Conservation (phyloP, 441 rosid species). For the Aleurites moluccanus region DNA sequence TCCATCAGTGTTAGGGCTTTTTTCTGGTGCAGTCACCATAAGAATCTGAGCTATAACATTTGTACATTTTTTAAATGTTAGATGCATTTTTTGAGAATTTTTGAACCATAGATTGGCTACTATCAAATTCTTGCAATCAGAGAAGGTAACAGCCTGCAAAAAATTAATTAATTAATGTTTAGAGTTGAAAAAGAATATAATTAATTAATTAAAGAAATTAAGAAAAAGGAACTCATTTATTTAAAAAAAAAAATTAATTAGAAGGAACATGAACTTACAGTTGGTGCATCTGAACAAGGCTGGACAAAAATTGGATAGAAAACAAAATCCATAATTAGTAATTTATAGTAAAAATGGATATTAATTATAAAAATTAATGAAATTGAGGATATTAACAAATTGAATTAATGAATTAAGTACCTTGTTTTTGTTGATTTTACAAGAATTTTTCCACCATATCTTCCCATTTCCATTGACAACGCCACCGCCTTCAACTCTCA, state of each 20-base stretch:
- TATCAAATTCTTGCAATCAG: conserved; percentile 46
- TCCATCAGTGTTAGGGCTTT: conserved; percentile 95
- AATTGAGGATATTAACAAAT: not conserved
- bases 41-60: conserved; percentile 59
- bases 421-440: conserved; percentile 68
- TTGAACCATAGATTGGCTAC: conserved; percentile 50
- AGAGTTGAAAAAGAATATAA: not conserved
- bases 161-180: not conserved
- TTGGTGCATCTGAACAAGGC: conserved; percentile 83
- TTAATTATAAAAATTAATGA: not conserved
- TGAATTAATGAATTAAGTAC: conserved; percentile 32
- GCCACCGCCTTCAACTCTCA: conserved; percentile 77
- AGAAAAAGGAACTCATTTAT: not conserved
- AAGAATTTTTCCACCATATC: conserved; percentile 84
- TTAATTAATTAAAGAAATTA: not conserved
- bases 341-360: not conserved
- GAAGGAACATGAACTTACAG: conserved; percentile 44
- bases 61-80: conserved; percentile 48
- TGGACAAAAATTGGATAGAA: conserved; percentile 27
- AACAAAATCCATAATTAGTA: conserved; percentile 7
- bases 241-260: not conserved
- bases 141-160: conserved; percentile 69
- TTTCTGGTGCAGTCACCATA: conserved; percentile 53
- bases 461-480: conserved; percentile 73
- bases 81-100: conserved; percentile 84